Evolutionary conservation across 2,329 filamentous ascomycete genomes (phyloP), one percentile per base, ranked within the genome.

Genomic region (Teratosphaeria pseudoeucalypti): DNA sequence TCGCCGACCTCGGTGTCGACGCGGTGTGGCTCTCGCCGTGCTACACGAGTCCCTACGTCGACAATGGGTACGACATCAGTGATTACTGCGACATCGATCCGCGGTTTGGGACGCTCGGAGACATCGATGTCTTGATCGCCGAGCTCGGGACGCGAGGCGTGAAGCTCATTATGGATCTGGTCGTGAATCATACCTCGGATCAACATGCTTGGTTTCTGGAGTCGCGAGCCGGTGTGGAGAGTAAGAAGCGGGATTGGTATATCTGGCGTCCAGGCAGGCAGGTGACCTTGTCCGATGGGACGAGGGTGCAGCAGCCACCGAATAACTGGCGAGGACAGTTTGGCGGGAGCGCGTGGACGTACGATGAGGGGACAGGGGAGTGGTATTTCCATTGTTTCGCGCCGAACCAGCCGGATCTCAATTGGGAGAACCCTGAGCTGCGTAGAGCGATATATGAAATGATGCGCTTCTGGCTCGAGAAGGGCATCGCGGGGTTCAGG

Each of bases 301-400:
- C 88, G n/a, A 77, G 76, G 5, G 85, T 92, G 87, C 79, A 11
- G 34, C 74, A 80, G 27, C 82, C 84, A 1, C 84, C 85, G 1
- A 87, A 82, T 57, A 87, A 79, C 57, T 79, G 76, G 70, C 85
- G 81, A 75, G 63, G 81, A 74, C 75, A 83, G 80, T 74, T 88
- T 84, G 70, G 69, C 29, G 68, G 67, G 7, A 82, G 77, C 57
- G 79, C 81, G 0, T 90, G 87, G 87, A 77, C 85, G 62, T 92
- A 84, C 78, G 88, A 92, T 67, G 85, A 89, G 65, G 69, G 73
- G 16, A 90, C 87, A 0, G 78, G 80, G 58, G 87, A 92, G 73
- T 92, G 89, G 70, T 92, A 90, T 67, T 81, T 92, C 0, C 85
- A 88, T 63, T 79, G 94, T 11, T 95, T 90, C 71, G 85, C 86